Base-by-base conservation (phyloP, 441 rosid species). In the Rhodomyrtus psidioides region DNA sequence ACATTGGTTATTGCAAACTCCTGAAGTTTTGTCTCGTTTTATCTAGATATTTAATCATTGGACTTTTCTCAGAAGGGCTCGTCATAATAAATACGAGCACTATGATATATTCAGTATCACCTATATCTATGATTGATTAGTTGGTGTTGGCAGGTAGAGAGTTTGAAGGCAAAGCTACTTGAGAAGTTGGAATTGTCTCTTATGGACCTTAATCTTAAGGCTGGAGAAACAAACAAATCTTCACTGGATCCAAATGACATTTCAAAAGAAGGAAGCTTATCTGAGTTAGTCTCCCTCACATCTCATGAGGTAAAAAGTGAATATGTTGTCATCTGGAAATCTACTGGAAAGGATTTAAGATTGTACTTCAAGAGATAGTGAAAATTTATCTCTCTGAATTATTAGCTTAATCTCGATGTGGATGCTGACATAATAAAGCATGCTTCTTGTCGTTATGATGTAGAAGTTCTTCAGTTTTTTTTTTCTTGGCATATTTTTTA, bases 151-250 rank as follows among this genome's bases (percentile, higher is more conserved):
- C 94, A 97, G 99, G 96, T 97, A 86, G 97, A 96, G 82, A 94
- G 89, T 90, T 92, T 97, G 89, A 92, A 95, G 93, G 97, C 89
- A 89, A 95, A 92, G 91, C 93, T 97, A 84, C 93, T 97, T 85
- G 98, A 96, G 87, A 97, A 96, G 93, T 90, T 97, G 88, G 96
- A 97, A 89, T 98, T 95, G 85, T 95, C 95, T 89, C 94, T 95
- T 87, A 93, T 91, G 82, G 95, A 93, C 86, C 96, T 95, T 88
- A 94, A 91, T 88, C 93, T 96, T 83, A 92, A 91, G 86, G 85
- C 88, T 84, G 95, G 87, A 82, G 94, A 91, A 70, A 84, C 94
- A 86, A 88, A 89, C 85, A 86, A 79, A 86, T 84, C 84, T 86
- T 88, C 91, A 84, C 82, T 46, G 54, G 92, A 90, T 87, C 90